Evolutionary conservation across 768 basidiomycete genomes (phyloP).

Genomic region (Strobilomyces echinocephalus): DNA sequence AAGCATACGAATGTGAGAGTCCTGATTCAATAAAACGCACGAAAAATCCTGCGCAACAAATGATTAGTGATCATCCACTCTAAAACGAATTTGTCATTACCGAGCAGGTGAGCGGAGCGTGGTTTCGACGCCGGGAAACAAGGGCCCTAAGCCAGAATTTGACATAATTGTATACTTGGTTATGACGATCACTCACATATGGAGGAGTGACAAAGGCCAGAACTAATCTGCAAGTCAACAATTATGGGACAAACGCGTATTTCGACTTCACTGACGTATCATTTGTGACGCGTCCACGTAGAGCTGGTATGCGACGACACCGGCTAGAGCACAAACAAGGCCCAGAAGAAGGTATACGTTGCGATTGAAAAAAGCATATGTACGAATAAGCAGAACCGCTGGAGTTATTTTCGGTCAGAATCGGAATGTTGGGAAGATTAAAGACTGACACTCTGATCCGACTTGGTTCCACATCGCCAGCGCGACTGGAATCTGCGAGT

Average conservation of each 20-base stretch:
- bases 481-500: conserved; percentile 64
- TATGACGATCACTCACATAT: conserved; percentile 37
- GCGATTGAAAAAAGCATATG: conserved; percentile 82
- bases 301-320: conserved; percentile 76
- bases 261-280: conserved; percentile 46
- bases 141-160: conserved; percentile 49
- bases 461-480: conserved; percentile 88
- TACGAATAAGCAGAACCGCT: conserved; percentile 79
- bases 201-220: conserved; percentile 63
- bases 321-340: conserved; percentile 61
- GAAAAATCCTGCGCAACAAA: conserved; percentile 44
- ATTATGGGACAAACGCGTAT: background rate
- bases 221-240: conserved; percentile 36
- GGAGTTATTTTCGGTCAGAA: conserved; percentile 9
- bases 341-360: conserved; percentile 62
- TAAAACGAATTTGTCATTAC: conserved; percentile 35
- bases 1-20: conserved; percentile 1
- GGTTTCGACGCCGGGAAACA: conserved; percentile 81
- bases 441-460: conserved; percentile 62
- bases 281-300: conserved; percentile 77
- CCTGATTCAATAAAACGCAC: conserved; percentile 34
- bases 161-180: background rate
- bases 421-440: background rate
- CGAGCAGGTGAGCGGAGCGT: conserved; percentile 77
- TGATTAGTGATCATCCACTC: conserved; percentile 4